Evolutionary conservation across 352 stramenopile species (phyloP).

Genomic region (Phytopythium boreale): DNA sequence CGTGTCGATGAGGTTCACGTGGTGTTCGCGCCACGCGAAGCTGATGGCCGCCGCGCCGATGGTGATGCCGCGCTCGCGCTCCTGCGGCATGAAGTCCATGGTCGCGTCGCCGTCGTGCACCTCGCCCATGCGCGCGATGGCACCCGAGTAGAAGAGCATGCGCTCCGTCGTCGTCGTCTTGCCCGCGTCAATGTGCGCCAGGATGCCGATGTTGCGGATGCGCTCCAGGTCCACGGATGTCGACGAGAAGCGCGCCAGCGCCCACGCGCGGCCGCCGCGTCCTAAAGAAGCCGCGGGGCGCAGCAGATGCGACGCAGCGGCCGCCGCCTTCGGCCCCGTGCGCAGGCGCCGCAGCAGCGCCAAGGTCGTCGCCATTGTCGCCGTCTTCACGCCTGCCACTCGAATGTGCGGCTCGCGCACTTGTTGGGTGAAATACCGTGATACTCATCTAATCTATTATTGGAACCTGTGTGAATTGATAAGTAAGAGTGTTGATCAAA

Average conservation of each 20-base stretch:
- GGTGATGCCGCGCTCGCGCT: conserved; percentile 98
- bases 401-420: not conserved
- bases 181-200: conserved; percentile 98
- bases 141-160: conserved; percentile 97
- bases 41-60: conserved; percentile 97
- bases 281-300: not conserved
- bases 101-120: conserved; percentile 76
- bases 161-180: conserved; percentile 99
- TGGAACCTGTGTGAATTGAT: not conserved
- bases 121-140: conserved; percentile 64
- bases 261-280: not conserved
- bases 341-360: conserved; percentile 3
- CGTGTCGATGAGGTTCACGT: conserved; percentile 98
- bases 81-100: conserved; percentile 88
- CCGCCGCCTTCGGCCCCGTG: not conserved
- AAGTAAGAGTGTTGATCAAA: not conserved
- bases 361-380: not conserved
- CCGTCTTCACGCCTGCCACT: not conserved
- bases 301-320: not conserved
- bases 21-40: conserved; percentile 92
- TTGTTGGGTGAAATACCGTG: not conserved
- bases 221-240: not conserved
- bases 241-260: not conserved
- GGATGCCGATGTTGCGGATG: conserved; percentile 98
- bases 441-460: not conserved